Percentiles rank a stretch among this genome's conserved stretches.
These are phyloP conservation scores for Antitrichia curtipendula DNA, from an alignment of 225 moss, liverwort and hornwort genomes.

Conservation along the genomic window DNA sequence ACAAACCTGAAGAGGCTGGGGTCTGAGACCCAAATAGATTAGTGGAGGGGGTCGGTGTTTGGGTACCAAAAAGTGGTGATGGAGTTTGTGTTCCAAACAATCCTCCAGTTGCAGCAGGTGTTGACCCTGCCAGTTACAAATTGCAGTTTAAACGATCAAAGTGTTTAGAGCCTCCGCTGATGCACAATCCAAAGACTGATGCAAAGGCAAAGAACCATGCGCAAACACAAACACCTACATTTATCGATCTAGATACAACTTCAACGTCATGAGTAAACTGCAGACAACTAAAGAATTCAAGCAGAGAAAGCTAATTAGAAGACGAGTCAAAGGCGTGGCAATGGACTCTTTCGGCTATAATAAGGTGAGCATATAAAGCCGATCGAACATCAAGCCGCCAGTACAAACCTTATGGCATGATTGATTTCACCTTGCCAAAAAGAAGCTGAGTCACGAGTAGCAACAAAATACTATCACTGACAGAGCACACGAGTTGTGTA, in stretches of 20 bases:
- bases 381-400: neutral
- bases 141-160: neutral
- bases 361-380: neutral
- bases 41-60: constrained; percentile 22
- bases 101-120: constrained; percentile 31
- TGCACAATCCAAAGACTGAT: neutral
- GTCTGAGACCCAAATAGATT: constrained; percentile 33
- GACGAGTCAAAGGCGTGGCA: neutral
- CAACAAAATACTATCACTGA: neutral
- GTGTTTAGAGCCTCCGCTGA: neutral
- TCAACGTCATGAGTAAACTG: neutral
- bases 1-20: constrained; percentile 36
- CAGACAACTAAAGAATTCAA: neutral
- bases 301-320: neutral
- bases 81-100: constrained; percentile 40
- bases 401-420: neutral
- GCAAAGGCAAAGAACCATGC: neutral
- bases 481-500: neutral
- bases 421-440: neutral
- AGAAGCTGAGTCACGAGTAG: neutral
- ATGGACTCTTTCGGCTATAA: neutral
- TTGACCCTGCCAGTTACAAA: constrained; percentile 31
- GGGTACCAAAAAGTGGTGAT: constrained; percentile 30
- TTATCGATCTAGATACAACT: neutral
- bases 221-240: neutral